A percentile compares a stretch with the other conserved stretches of the same genome.
Conservation (phyloP, 2,329 filamentous ascomycete species). For the Pestalotiopsis sp. region DNA sequence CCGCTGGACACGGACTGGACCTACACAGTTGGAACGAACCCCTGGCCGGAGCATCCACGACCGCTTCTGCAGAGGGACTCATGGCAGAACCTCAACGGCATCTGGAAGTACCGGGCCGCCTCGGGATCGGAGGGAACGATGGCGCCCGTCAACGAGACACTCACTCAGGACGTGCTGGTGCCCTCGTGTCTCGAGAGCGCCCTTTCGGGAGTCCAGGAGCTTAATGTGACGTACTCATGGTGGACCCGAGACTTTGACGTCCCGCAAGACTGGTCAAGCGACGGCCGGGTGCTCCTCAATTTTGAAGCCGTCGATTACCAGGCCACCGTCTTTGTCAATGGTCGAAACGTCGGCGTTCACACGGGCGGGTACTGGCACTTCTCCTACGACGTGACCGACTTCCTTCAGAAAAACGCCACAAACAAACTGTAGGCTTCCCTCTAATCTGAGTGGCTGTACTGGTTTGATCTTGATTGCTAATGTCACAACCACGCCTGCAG, state of each 20-base stretch:
- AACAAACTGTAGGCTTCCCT: conserved; percentile 53
- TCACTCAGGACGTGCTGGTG: conserved; percentile 40
- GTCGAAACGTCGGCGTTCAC: conserved; percentile 49
- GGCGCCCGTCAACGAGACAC: conserved; percentile 24
- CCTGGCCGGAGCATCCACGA: conserved; percentile 59
- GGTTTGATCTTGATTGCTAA: too few species aligned
- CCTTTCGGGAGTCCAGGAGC: conserved; percentile 47
- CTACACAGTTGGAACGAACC: conserved; percentile 47
- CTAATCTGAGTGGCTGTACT: not conserved
- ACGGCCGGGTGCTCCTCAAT: conserved; percentile 47
- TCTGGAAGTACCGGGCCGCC: conserved; percentile 53
- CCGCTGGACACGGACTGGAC: conserved; percentile 55
- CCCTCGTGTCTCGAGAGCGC: conserved; percentile 46
- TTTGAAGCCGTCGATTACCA: conserved; percentile 62
- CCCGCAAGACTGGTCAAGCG: conserved; percentile 42
- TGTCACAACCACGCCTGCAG: conserved; percentile 38
- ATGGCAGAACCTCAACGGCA: conserved; percentile 59
- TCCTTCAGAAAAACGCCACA: conserved; percentile 37
- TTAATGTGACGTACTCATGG: conserved; percentile 45
- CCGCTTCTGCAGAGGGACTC: conserved; percentile 53
- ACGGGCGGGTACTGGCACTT: conserved; percentile 64
- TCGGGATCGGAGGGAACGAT: conserved; percentile 17
- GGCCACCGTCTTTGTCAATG: conserved; percentile 59
- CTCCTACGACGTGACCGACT: conserved; percentile 56
- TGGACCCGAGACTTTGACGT: conserved; percentile 52